phyloP scores from a whole-genome alignment of 1,139 yeast genomes.

The Taphrina confusa region DNA sequence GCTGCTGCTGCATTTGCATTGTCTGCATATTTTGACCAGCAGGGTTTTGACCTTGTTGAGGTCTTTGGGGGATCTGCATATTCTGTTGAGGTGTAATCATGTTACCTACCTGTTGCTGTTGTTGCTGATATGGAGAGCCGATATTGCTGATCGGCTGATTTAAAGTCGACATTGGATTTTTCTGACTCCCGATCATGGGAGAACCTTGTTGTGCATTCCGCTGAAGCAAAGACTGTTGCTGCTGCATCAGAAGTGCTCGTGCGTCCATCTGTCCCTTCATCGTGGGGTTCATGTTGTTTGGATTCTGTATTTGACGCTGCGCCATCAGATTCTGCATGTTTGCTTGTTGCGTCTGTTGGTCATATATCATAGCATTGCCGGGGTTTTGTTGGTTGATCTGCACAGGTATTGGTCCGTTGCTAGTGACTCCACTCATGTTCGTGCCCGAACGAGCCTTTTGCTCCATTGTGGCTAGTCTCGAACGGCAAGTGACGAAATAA shows the following conservation, averaged over 20 bases:
- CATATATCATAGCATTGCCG: not conserved
- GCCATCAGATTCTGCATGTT: conserved; percentile 19
- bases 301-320: conserved; percentile 18
- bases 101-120: not conserved
- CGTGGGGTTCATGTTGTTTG: not conserved
- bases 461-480: conserved; percentile 15
- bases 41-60: not conserved
- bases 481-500: conserved; percentile 24
- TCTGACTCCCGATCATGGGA: conserved; percentile 11
- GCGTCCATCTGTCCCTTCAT: conserved; percentile 5
- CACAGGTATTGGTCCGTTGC: not conserved
- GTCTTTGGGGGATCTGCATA: not conserved
- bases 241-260: conserved; percentile 19
- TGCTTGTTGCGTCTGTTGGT: conserved; percentile 17
- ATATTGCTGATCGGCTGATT: conserved; percentile 24
- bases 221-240: conserved; percentile 17
- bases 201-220: conserved; percentile 7
- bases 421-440: not conserved
- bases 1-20: conserved; percentile 16
- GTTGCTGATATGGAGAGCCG: conserved; percentile 19
- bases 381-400: not conserved
- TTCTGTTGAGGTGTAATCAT: conserved; percentile 12
- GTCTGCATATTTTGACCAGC: not conserved
- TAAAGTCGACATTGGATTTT: conserved; percentile 23
- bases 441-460: conserved; percentile 17